Conservation (phyloP, 2,329 filamentous ascomycete genomes). For the Ambrosiella xylebori region DNA sequence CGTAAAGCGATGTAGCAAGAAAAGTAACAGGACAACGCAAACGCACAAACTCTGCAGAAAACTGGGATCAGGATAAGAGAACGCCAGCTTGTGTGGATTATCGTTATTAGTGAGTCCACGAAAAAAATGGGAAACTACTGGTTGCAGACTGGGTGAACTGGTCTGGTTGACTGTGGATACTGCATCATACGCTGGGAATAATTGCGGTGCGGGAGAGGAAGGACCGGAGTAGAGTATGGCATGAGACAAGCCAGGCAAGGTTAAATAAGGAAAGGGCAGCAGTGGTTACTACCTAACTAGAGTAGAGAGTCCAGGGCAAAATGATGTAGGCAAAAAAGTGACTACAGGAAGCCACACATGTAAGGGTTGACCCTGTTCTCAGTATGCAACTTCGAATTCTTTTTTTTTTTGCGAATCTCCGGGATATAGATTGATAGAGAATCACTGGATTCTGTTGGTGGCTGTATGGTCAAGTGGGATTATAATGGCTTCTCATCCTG, state of each 20-base stretch:
- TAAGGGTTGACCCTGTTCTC: background rate
- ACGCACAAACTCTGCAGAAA: background rate
- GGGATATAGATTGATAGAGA: background rate
- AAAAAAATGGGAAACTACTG: background rate
- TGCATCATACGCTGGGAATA: background rate
- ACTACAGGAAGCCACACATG: background rate
- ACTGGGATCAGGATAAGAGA: background rate
- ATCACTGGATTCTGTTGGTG: background rate
- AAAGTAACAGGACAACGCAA: background rate
- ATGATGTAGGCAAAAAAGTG: background rate
- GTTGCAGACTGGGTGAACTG: background rate
- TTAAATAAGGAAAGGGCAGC: background rate
- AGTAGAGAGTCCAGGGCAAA: background rate
- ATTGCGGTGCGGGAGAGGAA: background rate
- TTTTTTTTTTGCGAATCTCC: background rate
- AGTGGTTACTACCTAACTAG: background rate
- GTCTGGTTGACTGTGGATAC: background rate
- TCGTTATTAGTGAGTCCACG: background rate
- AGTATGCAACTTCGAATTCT: background rate
- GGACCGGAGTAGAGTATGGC: background rate
- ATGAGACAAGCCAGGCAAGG: background rate
- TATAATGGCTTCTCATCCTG: too few species aligned
- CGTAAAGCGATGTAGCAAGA: background rate
- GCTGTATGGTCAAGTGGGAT: background rate
- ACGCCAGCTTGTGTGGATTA: background rate